Evolutionary conservation across 768 basidiomycete species (phyloP), one percentile per base, ranked within the genome.

Genomic region (Leccinum obscurum): DNA sequence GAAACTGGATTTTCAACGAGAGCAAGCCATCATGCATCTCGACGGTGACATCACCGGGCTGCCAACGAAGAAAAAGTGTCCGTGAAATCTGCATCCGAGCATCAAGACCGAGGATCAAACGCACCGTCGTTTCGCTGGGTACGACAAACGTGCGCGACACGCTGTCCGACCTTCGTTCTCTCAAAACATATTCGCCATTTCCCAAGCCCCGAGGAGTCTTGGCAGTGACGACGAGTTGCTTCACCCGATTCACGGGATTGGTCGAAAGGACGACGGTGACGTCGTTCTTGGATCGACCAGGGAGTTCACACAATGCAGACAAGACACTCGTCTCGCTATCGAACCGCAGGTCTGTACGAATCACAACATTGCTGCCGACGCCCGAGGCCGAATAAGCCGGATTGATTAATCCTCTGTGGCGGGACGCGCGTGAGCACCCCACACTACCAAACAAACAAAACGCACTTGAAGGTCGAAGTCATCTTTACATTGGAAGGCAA

Each of bases 241-340:
- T 86, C 62, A 84, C 80, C 62, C 84, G 79, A 63, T 84, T 90
- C 76, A 83, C 82, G 58, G 78, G 70, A 68, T 85, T 85, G 62
- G 82, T 85, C 54, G 82, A 81, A 57, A 92, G 79, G 54, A 78
- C 80, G 74, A 90, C 77, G 61, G 74, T 80, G 55, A 91, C 65
- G 66, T 89, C 84, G 62, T 71, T 71, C 62, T 77, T 82, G 68
- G 80, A 81, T 69, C 89, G 77, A 48, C 89, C 89, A 4, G 89
- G 89, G 32, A 90, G 76, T 73, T 90, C 88, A 68, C 89, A 81
- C 75, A 84, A 78, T 55, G 83, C 85, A 59, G 79, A 80, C 66
- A 89, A 74, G 41, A 78, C 68, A 70, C 79, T 78, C 54, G 79
- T 81, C 35, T 78, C 76, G 39, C 70, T 64, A 68, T 85, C 80